These are phyloP conservation scores for Ophidiomyces ophidiicola DNA, from an alignment of 2,329 filamentous ascomycete genomes.

Conservation along the genomic window DNA sequence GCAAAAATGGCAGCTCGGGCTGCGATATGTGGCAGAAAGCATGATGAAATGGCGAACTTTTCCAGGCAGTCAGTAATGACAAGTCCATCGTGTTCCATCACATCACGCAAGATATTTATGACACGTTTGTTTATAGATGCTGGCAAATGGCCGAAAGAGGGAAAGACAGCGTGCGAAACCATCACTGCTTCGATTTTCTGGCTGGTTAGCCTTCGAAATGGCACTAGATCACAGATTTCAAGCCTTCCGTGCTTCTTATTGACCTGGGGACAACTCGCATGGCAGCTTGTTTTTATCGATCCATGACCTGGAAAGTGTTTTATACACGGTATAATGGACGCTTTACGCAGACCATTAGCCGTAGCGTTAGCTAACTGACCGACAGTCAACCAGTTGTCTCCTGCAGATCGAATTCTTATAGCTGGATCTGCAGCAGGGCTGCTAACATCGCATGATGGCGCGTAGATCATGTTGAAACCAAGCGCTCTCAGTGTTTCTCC, in stretches of 20 bases:
- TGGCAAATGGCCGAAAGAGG: constrained; percentile 27
- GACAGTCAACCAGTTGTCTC: constrained; percentile 33
- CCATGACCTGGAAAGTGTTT: constrained; percentile 39
- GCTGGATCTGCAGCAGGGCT: constrained; percentile 36
- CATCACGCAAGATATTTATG: constrained; percentile 30
- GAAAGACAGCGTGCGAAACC: constrained; percentile 36
- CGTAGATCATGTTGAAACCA: constrained; percentile 38
- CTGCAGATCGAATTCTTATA: constrained; percentile 34
- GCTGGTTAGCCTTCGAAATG: constrained; percentile 33
- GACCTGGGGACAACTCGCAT: constrained; percentile 33
- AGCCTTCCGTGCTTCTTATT: constrained; percentile 28
- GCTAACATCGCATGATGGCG: constrained; percentile 35
- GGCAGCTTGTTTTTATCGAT: constrained; percentile 35
- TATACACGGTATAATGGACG: constrained; percentile 32
- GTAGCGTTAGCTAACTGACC: constrained; percentile 32
- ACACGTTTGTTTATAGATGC: constrained; percentile 30
- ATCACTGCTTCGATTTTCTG: constrained; percentile 35
- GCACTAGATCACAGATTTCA: constrained; percentile 33
- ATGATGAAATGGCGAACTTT: constrained; percentile 34
- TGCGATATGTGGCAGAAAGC: constrained; percentile 32
- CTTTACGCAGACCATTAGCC: constrained; percentile 28
- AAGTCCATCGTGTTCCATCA: constrained; percentile 35
- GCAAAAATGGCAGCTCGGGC: constrained; percentile 33
- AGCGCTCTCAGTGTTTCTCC: constrained; percentile 29
- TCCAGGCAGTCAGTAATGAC: constrained; percentile 37